Evolutionary conservation across 176 grass and related monocot genomes (phyloP).

Genomic region (Bonia amplexicaulis): DNA sequence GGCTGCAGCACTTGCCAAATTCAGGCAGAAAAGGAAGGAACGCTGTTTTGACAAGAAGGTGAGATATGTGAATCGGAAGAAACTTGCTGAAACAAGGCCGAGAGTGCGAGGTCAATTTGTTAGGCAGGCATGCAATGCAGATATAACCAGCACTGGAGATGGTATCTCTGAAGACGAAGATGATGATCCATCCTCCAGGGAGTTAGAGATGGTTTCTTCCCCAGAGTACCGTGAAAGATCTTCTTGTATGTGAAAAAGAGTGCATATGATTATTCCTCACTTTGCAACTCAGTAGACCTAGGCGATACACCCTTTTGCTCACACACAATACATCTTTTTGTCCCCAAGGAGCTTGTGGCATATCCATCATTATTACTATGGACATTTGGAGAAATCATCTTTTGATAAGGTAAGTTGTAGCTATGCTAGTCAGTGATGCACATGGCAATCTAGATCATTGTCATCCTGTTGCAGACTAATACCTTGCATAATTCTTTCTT

Average conservation of each 20-base stretch:
- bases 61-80: slow-evolving; percentile 83
- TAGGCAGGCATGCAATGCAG: slow-evolving; percentile 51
- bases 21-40: slow-evolving; percentile 86
- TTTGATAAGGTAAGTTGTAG: slow-evolving; percentile 19
- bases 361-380: slow-evolving; percentile 16
- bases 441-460: neutral
- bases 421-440: slow-evolving; percentile 9
- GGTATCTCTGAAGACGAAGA: slow-evolving; percentile 81
- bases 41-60: slow-evolving; percentile 98
- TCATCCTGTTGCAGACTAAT: neutral
- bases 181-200: slow-evolving; percentile 56
- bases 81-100: slow-evolving; percentile 77
- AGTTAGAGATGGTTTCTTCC: slow-evolving; percentile 59
- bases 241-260: slow-evolving; percentile 32
- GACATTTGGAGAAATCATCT: slow-evolving; percentile 20
- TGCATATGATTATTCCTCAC: slow-evolving; percentile 27
- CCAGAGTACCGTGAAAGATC: slow-evolving; percentile 43
- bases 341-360: neutral
- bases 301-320: slow-evolving; percentile 1
- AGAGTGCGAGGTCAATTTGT: slow-evolving; percentile 93
- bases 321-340: neutral
- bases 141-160: slow-evolving; percentile 58
- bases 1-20: slow-evolving; percentile 84
- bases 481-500: neutral
- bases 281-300: slow-evolving; percentile 17